Base-by-base conservation (phyloP, 352 stramenopile genomes). In the Phytophthora citricola region DNA sequence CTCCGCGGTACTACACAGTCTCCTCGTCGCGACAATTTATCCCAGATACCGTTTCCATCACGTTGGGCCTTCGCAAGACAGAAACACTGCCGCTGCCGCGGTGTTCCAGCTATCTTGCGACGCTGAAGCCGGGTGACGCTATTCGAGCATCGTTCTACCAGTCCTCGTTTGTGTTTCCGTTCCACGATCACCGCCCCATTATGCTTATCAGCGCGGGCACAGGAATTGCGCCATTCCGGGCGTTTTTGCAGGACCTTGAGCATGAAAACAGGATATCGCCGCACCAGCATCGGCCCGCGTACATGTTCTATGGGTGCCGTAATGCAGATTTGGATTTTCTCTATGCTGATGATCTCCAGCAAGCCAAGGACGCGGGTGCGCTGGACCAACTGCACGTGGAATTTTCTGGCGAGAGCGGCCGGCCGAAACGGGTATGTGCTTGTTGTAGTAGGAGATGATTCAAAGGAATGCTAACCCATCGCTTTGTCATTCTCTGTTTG, bases 281-380 rank as follows among this genome's bases (percentile, higher is more conserved):
- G 14, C 59, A 74, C 36, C 44, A 58, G 11, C 65, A 73, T 38
- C 77, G 81, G 46, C 52, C 77, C 51, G 79, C 86, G 5, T 90
- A 92, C 44, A 53, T 95, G 22, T 95, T 92, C 50, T 91, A 93
- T 36, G 88, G 88, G 32, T 95, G 86, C 27, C 87, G 83, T 27
- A 61, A 72, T 7, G 73, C 67, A 9, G 79, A 75, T 3, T 54
- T 84, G 12, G 88, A 95, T 46, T 92, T 87, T 45, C 55, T 95
- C 11, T 95, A 95, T 58, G 66, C 71, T 10, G 66, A 87, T 27
- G 88, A 94, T 32, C 75, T 95, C 11, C 51, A 83, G 11, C 59
- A 55, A 15, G 83, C 85, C 1, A 48, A 59, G 8, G 43, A 63
- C n/a, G 51, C 44, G 0, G 75, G 82, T 27, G 74, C 90, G 29